These are phyloP conservation scores for Yamadazyma paraphyllophila DNA, from an alignment of 805 yeast genomes.

Conservation along the genomic window DNA sequence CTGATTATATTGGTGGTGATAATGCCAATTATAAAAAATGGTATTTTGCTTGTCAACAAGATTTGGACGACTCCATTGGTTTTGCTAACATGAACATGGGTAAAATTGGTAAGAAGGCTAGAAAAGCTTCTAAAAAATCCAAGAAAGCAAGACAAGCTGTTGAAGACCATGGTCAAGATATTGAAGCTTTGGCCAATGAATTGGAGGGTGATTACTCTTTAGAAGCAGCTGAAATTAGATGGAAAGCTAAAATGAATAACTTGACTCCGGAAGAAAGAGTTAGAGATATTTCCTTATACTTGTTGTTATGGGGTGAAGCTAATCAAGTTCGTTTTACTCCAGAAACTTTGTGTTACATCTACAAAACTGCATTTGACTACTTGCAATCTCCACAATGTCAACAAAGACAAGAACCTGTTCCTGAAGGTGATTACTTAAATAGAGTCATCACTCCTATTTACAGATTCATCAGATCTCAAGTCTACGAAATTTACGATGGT, in stretches of 20 bases:
- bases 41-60: slow-evolving; percentile 87
- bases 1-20: slow-evolving; percentile 88
- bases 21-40: slow-evolving; percentile 82
- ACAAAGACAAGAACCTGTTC: slow-evolving; percentile 78
- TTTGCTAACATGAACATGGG: slow-evolving; percentile 79
- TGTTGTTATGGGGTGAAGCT: slow-evolving; percentile 86
- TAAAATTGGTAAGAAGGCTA: slow-evolving; percentile 72
- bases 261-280: slow-evolving; percentile 76
- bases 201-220: slow-evolving; percentile 81
- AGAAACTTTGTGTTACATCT: slow-evolving; percentile 89
- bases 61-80: slow-evolving; percentile 80
- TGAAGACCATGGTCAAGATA: slow-evolving; percentile 61
- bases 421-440: slow-evolving; percentile 89
- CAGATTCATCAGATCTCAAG: slow-evolving; percentile 74
- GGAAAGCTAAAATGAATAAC: slow-evolving; percentile 78
- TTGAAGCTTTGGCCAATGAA: slow-evolving; percentile 61
- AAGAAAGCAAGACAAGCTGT: slow-evolving; percentile 72
- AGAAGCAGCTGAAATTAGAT: slow-evolving; percentile 81
- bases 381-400: slow-evolving; percentile 86
- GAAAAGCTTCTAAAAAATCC: slow-evolving; percentile 77
- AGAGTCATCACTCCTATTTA: slow-evolving; percentile 90
- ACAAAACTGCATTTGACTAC: slow-evolving; percentile 92
- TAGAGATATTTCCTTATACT: slow-evolving; percentile 72
- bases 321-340: slow-evolving; percentile 91
- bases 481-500: slow-evolving; percentile 77